phyloP scores from a whole-genome alignment of 257 asterid genomes.

The Solanum pinnatisectum region DNA sequence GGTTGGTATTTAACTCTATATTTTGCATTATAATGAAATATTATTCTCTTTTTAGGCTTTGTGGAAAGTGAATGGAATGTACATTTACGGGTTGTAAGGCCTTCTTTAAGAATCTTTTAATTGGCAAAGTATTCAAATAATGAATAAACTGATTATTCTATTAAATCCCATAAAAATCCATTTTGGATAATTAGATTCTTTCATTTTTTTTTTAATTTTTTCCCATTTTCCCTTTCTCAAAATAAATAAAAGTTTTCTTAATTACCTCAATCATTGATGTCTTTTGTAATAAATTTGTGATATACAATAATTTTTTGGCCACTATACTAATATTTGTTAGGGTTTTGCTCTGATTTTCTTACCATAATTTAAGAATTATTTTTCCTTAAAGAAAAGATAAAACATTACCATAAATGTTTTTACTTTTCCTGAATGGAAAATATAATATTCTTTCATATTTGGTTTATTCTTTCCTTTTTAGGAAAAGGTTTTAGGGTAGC shows the following conservation, averaged over 20 bases:
- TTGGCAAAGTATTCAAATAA: constrained; percentile 12
- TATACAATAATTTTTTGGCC: neutral
- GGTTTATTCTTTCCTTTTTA: no score
- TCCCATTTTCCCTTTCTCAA: neutral
- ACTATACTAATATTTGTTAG: no score
- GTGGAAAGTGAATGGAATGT: constrained; percentile 28
- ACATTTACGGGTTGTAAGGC: constrained; percentile 31
- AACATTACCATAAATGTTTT: no score
- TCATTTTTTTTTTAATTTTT: neutral
- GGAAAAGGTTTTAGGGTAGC: no score
- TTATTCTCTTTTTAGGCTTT: constrained; percentile 21
- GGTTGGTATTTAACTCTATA: constrained; percentile 8
- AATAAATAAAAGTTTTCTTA: neutral
- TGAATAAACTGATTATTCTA: constrained; percentile 7
- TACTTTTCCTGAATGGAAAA: no score
- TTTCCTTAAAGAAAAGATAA: no score
- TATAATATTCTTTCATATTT: no score
- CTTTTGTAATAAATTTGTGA: neutral
- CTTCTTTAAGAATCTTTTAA: constrained; percentile 15
- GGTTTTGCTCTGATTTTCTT: no score
- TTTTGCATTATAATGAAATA: constrained; percentile 11
- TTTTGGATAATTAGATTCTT: constrained; percentile 7
- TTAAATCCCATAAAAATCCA: constrained; percentile 5
- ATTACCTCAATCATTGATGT: constrained; percentile 8
- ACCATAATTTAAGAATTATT: no score